phyloP scores from a whole-genome alignment of 2,329 filamentous ascomycete species.

The Canariomyces notabilis region DNA sequence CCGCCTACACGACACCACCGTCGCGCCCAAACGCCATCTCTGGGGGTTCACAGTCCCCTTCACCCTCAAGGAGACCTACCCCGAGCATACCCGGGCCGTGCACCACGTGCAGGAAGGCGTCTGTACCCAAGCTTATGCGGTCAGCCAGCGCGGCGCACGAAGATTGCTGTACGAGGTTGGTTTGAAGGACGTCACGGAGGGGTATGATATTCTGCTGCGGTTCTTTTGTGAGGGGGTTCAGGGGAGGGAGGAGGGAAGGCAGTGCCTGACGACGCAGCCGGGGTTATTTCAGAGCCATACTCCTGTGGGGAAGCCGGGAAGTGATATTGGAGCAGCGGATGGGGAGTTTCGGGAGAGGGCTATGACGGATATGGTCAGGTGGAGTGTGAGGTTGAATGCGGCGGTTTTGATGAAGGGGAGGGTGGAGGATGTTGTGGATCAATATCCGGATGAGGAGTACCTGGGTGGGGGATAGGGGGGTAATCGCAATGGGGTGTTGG shows the following conservation, averaged over 20 bases:
- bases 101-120: slow-evolving; percentile 37
- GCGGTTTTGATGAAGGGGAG: slow-evolving; percentile 34
- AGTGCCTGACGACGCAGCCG: slow-evolving; percentile 39
- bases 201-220: slow-evolving; percentile 38
- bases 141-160: slow-evolving; percentile 37
- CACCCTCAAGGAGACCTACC: slow-evolving; percentile 31
- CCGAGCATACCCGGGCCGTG: slow-evolving; percentile 38
- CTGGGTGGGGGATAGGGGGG: no score
- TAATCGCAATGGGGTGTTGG: no score
- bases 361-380: slow-evolving; percentile 34
- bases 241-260: slow-evolving; percentile 30
- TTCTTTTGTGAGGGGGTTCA: slow-evolving; percentile 38
- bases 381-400: slow-evolving; percentile 39
- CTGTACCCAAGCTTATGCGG: slow-evolving; percentile 39
- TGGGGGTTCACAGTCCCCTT: slow-evolving; percentile 31
- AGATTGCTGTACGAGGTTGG: slow-evolving; percentile 37
- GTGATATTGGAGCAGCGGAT: slow-evolving; percentile 35
- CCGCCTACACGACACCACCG: slow-evolving; percentile 30
- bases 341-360: slow-evolving; percentile 28
- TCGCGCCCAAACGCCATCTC: slow-evolving; percentile 30
- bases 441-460: slow-evolving; percentile 25
- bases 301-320: slow-evolving; percentile 33
- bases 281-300: slow-evolving; percentile 44
- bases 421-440: slow-evolving; percentile 28
- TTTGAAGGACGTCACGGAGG: slow-evolving; percentile 32